phyloP scores from a whole-genome alignment of 2,329 filamentous ascomycete genomes.

The Diaporthe amygdali region DNA sequence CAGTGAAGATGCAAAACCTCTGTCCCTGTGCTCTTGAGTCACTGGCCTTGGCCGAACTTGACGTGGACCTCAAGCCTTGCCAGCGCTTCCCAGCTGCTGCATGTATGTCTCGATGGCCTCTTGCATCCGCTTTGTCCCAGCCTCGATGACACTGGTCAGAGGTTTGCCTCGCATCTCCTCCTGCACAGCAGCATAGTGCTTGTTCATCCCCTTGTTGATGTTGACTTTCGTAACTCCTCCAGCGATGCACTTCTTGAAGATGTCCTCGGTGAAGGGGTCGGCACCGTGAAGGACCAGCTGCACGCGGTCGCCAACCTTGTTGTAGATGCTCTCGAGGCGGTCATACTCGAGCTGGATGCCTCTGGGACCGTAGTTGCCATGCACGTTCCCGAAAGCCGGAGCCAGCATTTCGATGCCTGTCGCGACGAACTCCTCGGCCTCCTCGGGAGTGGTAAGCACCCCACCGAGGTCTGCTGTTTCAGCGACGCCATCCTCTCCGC shows the following conservation, averaged over 20 bases:
- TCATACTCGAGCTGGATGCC: slow-evolving; percentile 69
- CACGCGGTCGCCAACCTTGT: slow-evolving; percentile 49
- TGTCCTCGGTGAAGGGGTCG: slow-evolving; percentile 51
- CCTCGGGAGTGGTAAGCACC: slow-evolving; percentile 68
- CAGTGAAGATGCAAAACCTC: too few relatives aligned
- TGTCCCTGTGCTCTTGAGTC: too few relatives aligned
- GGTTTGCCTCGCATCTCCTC: slow-evolving; percentile 51
- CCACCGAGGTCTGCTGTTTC: slow-evolving; percentile 57
- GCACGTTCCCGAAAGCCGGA: slow-evolving; percentile 78
- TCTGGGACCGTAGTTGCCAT: slow-evolving; percentile 72
- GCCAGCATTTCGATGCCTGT: slow-evolving; percentile 78
- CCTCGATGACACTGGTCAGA: slow-evolving; percentile 53
- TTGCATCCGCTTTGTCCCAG: slow-evolving; percentile 52
- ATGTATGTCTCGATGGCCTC: slow-evolving; percentile 53
- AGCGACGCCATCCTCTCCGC: slow-evolving; percentile 74
- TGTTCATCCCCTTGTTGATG: slow-evolving; percentile 58
- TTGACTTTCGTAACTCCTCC: slow-evolving; percentile 54
- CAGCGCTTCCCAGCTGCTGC: slow-evolving; percentile 49
- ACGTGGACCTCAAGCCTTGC: slow-evolving; percentile 41
- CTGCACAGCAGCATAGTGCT: slow-evolving; percentile 49
- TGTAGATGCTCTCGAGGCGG: slow-evolving; percentile 48
- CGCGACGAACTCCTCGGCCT: slow-evolving; percentile 72
- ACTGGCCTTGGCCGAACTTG: slow-evolving; percentile 1
- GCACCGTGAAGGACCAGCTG: slow-evolving; percentile 54
- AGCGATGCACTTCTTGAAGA: slow-evolving; percentile 49